Evolutionary conservation across 768 basidiomycete genomes (phyloP), one percentile per base, ranked within the genome.

Genomic region (Leucocoprinus leucothites): DNA sequence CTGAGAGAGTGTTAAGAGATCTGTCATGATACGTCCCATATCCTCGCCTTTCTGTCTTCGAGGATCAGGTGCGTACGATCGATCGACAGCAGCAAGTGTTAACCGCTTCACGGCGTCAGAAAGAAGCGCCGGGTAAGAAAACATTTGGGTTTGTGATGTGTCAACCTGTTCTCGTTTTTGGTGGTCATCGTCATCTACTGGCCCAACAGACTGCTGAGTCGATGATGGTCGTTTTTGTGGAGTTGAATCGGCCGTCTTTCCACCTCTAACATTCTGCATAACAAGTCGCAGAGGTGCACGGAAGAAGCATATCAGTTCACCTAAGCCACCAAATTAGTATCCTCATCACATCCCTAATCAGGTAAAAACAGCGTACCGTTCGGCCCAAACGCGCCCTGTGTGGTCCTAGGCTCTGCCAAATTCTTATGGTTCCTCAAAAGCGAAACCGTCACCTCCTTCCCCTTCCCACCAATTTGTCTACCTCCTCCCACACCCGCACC

Each of bases 261-360:
- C 34, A 81, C 79, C 16, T 31, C 31, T 38, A 13, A 76, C 13
- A 79, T 53, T 24, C 79, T 78, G 59, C n/a, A 81, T 80, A 8
- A 89, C 82, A 54, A 88, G 80, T 14, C 87, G 81, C 18, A 85
- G 86, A 1, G 88, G 85, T 3, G 86, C 82, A 43, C 86, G 81
- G 72, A 90, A 94, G 72, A 96, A 94, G 65, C 86, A 91, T 0
- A 95, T 82, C 1, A 96, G 73, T 72, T 94, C 86, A 47, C 92
- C 94, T 95, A 59, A 41, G 77, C 83, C 28, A 40, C 3, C 46
- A 41, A 9, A 50, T n/a, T 16, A 52, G 43, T 19, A 22, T 26
- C 26, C 9, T 19, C 38, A 25, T 14, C 16, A 7, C 26, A 26
- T 11, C 38, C 25, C 11, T 6, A 22, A n/a, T 36, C 35, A 18